phyloP scores from a whole-genome alignment of 345 rosid species.

The Bruguiera sexangula region DNA sequence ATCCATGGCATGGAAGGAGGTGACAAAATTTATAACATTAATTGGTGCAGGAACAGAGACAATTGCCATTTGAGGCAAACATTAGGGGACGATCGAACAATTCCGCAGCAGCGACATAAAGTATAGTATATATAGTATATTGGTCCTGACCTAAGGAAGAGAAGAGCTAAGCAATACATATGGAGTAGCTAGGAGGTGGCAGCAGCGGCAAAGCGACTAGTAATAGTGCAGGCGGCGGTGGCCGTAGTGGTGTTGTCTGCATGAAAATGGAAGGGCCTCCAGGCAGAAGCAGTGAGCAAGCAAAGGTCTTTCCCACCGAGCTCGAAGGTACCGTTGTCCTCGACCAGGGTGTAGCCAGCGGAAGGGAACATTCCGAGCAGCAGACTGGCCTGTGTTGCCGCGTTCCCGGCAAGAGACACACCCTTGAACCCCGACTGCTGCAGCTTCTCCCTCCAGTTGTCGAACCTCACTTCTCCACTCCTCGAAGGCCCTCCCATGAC shows the following conservation, averaged over 20 bases:
- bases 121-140: too few relatives aligned
- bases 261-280: constrained; percentile 57
- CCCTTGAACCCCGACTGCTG: constrained; percentile 81
- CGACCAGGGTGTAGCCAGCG: constrained; percentile 91
- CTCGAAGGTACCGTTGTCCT: constrained; percentile 83
- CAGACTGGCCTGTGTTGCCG: constrained; percentile 86
- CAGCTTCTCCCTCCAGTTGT: constrained; percentile 93
- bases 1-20: not conserved
- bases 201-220: constrained; percentile 14
- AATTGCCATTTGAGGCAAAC: too few relatives aligned
- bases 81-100: too few relatives aligned
- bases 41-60: too few relatives aligned
- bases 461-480: constrained; percentile 66
- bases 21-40: too few relatives aligned
- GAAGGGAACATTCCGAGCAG: constrained; percentile 92
- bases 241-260: not conserved
- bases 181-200: too few relatives aligned
- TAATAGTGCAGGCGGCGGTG: constrained; percentile 4
- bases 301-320: constrained; percentile 99
- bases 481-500: constrained; percentile 86
- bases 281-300: constrained; percentile 95
- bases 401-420: constrained; percentile 80
- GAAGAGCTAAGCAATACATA: too few relatives aligned
- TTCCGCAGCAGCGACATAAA: too few relatives aligned
- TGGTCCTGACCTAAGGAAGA: too few relatives aligned